Conservation (phyloP, 2,329 filamentous ascomycete species). For the Microcyclospora pomicola region DNA sequence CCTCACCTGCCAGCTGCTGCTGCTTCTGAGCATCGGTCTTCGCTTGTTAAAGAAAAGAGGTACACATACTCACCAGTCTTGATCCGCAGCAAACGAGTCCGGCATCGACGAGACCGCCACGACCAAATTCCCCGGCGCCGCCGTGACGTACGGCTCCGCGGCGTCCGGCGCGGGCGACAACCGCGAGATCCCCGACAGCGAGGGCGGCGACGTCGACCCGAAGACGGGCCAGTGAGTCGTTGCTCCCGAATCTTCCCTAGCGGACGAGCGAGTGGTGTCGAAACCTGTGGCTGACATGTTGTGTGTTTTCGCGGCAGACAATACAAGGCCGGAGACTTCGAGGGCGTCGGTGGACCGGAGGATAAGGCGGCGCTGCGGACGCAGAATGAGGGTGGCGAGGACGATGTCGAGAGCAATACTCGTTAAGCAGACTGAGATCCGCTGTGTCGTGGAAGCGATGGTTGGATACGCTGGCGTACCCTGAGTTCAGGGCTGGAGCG, state of each 20-base stretch:
- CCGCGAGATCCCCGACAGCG: constrained; percentile 32
- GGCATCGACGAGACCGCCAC: constrained; percentile 31
- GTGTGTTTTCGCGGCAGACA: constrained; percentile 12
- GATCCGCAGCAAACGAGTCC: constrained; percentile 29
- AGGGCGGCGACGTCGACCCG: constrained; percentile 32
- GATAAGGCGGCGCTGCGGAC: constrained; percentile 27
- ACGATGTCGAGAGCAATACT: constrained; percentile 28
- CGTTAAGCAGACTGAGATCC: constrained; percentile 16
- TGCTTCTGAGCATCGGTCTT: no score
- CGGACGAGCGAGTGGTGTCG: neutral
- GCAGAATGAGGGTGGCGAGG: constrained; percentile 26
- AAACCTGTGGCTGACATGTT: neutral
- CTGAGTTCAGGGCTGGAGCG: no score
- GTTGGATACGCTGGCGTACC: no score
- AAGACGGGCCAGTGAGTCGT: constrained; percentile 25
- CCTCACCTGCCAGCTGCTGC: no score
- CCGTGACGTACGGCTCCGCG: constrained; percentile 30
- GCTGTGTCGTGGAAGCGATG: no score
- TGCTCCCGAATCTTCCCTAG: neutral
- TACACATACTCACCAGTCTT: neutral
- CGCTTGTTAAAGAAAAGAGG: no score
- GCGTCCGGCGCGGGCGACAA: constrained; percentile 33
- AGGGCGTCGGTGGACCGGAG: constrained; percentile 36
- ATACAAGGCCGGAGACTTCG: constrained; percentile 36
- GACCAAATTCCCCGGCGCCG: constrained; percentile 31